These are phyloP conservation scores for Begonia peltatifolia DNA, from an alignment of 306 rosid genomes.

Conservation along the genomic window DNA sequence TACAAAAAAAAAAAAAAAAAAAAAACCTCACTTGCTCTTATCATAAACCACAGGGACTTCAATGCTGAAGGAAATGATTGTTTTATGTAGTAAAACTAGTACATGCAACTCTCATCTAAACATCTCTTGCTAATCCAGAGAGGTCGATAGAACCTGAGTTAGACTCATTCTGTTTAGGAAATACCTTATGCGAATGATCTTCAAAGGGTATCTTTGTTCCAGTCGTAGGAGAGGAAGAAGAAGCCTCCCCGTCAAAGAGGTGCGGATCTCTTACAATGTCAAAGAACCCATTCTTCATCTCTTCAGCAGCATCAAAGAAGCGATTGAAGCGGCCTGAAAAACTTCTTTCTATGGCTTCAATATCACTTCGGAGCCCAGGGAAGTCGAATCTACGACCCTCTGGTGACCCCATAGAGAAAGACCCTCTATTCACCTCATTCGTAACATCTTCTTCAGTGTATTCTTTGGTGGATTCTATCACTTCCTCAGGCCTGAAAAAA, in stretches of 20 bases:
- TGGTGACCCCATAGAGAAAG: conserved; percentile 30
- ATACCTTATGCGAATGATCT: conserved; percentile 21
- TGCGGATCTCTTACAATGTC: conserved; percentile 23
- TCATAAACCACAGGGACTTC: too few relatives aligned
- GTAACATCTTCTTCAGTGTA: conserved; percentile 76
- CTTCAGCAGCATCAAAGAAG: conserved; percentile 67
- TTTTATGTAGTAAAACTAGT: too few relatives aligned
- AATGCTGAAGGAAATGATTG: too few relatives aligned
- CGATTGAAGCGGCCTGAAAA: conserved; percentile 37
- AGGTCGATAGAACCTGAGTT: conserved; percentile 33
- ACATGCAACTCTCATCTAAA: conserved; percentile 16
- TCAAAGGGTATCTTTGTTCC: conserved; percentile 47
- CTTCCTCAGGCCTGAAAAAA: conserved; percentile 54
- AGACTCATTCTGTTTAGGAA: conserved; percentile 18
- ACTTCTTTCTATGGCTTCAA: conserved; percentile 45
- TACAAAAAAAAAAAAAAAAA: too few relatives aligned
- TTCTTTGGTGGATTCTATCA: conserved; percentile 67
- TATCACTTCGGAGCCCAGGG: conserved; percentile 61
- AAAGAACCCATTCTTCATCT: conserved; percentile 44
- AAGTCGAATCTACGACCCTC: conserved; percentile 31
- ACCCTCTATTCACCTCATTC: conserved; percentile 39
- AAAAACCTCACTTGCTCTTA: too few relatives aligned
- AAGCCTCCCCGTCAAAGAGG: conserved; percentile 27
- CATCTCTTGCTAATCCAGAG: conserved; percentile 50
- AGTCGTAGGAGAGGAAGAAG: conserved; percentile 36